Percentiles rank a stretch among this genome's conserved stretches.
Conservation (phyloP, 257 asterid genomes). For the Solanum neorickii region DNA sequence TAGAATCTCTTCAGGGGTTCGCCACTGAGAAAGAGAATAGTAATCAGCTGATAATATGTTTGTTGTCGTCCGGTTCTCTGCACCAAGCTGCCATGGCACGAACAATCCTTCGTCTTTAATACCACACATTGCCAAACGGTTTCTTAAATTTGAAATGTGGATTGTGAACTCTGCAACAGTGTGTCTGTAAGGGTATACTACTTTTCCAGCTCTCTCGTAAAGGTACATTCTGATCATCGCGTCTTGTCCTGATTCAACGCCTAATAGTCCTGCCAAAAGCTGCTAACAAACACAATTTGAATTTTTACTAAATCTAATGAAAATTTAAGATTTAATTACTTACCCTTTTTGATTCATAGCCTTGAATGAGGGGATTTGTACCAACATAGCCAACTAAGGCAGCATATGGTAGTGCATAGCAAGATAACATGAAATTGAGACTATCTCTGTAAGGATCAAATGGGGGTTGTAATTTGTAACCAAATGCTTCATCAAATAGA, state of each 20-base stretch:
- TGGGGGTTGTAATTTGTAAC: conserved; percentile 27
- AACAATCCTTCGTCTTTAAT: conserved; percentile 36
- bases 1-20: conserved; percentile 29
- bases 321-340: neutral
- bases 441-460: conserved; percentile 36
- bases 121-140: conserved; percentile 31
- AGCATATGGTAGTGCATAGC: conserved; percentile 32
- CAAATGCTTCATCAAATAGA: conserved; percentile 35
- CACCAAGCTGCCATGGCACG: conserved; percentile 32
- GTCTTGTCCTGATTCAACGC: conserved; percentile 48
- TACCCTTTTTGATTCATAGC: conserved; percentile 22
- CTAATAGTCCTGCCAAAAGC: conserved; percentile 42
- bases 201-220: conserved; percentile 15
- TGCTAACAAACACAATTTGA: neutral
- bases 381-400: conserved; percentile 42
- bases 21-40: conserved; percentile 26
- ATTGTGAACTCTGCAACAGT: conserved; percentile 38
- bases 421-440: conserved; percentile 31
- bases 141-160: conserved; percentile 25
- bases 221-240: conserved; percentile 38
- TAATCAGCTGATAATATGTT: conserved; percentile 35
- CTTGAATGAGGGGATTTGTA: conserved; percentile 24
- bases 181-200: conserved; percentile 24
- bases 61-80: conserved; percentile 21
- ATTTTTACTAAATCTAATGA: neutral